Conservation (phyloP, 2,329 filamentous ascomycete species). For the Cordyceps farinosa region DNA sequence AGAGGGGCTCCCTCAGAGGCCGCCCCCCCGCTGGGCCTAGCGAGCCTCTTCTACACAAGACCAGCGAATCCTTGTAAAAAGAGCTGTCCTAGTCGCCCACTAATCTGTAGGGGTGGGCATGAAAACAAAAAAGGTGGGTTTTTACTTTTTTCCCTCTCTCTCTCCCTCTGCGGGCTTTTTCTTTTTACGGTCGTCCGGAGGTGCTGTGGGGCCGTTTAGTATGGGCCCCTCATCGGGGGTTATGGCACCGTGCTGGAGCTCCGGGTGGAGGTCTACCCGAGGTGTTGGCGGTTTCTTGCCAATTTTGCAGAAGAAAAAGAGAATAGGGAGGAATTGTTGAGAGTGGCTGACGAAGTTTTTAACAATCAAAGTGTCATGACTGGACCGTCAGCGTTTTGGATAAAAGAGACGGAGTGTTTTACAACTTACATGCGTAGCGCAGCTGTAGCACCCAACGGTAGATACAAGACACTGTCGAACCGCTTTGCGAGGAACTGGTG, state of each 20-base stretch:
- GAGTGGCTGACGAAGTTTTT: background rate
- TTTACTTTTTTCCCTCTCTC: too few relatives aligned
- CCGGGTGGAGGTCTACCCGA: background rate
- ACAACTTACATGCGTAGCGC: too few relatives aligned
- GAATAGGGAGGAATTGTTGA: background rate
- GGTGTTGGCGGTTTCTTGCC: background rate
- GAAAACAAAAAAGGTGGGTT: too few relatives aligned
- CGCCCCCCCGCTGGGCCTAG: background rate
- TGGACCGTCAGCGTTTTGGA: background rate
- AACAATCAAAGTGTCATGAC: too few relatives aligned
- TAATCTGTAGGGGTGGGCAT: too few relatives aligned
- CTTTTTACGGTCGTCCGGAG: background rate
- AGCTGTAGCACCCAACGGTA: too few relatives aligned
- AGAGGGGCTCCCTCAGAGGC: conserved; percentile 9
- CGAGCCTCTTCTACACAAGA: background rate
- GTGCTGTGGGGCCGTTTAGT: conserved; percentile 1
- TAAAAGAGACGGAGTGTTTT: background rate
- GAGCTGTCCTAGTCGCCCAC: too few relatives aligned
- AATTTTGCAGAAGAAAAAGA: background rate
- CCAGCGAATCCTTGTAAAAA: too few relatives aligned
- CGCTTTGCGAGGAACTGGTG: too few relatives aligned
- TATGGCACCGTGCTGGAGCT: background rate
- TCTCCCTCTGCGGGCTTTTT: background rate
- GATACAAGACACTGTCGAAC: too few relatives aligned
- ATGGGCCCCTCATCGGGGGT: background rate